Base-by-base conservation (phyloP, 2,329 filamentous ascomycete species). In the Sporothrix euskadiensis region DNA sequence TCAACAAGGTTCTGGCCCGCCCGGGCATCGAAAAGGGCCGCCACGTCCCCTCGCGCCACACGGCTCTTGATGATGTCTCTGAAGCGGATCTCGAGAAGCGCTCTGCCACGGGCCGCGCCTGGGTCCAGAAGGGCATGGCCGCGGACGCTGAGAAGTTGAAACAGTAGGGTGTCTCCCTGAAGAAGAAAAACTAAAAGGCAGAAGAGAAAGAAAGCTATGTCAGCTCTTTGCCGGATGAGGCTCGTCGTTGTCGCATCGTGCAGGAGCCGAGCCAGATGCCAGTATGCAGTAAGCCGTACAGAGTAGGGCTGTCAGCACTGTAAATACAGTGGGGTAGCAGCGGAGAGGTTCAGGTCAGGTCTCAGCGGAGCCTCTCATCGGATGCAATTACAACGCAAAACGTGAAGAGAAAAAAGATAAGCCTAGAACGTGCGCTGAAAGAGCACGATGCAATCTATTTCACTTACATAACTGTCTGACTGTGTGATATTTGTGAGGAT, bases 1-100 rank as follows among this genome's bases (percentile, higher is more conserved):
- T 95, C 75, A 88, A 92, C 77, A 86, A 85, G 74, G 87, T 97
- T 82, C 84, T 90, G 19, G 85, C 88, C 76, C 87, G 93, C 0
- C 89, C 91, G 0, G 93, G 86, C 1, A 87, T 94, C 22, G 89
- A 95, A 82, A 92, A 91, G 81, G 94, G 91, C 14, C 83, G 88
- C 68, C 85, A 93, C 82, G 88, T 93, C 12, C 91, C 91, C 1
- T 84, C 85, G 16, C 86, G 81, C 47, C 87, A 92, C 77, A 90
- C 86, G 79, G 87, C 89, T 19, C 78, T 89, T 44, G 81, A 85
- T 70, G 80, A 81, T 22, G 74, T 81, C 76, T 80, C 78, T 6
- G 75, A 80, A 77, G 84, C 84, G 74, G 83, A 85, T 77, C 81
- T 86, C 78, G 88, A 91, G 71, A 83, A 86, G 79, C 75, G 81